Evolutionary conservation across 139 green algal species (phyloP).

Genomic region (Monoraphidium neglectum): DNA sequence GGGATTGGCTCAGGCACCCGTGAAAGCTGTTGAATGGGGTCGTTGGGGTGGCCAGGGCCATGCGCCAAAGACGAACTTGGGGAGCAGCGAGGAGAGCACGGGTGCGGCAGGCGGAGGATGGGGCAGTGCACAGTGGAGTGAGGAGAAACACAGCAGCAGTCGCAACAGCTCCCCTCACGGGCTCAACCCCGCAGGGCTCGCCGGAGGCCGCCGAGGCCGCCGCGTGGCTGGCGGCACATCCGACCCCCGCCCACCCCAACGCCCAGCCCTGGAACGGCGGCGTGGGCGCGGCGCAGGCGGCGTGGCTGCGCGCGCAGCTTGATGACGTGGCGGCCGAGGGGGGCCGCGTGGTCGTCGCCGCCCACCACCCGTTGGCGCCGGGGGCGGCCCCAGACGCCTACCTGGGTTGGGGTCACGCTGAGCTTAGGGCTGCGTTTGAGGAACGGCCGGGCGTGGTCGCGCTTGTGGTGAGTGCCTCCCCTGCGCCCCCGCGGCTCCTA

Average conservation of each 20-base stretch:
- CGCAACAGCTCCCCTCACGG: no score
- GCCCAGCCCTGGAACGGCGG: slow-evolving; percentile 73
- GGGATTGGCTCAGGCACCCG: no score
- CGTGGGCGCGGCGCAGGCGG: slow-evolving; percentile 39
- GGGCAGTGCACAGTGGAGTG: no score
- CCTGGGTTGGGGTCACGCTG: slow-evolving; percentile 34
- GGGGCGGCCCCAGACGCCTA: slow-evolving; percentile 31
- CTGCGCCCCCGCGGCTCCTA: slow-evolving; percentile 61
- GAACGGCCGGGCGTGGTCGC: background rate
- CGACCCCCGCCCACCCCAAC: slow-evolving; percentile 44
- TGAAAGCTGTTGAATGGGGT: no score
- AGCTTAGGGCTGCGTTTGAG: slow-evolving; percentile 16
- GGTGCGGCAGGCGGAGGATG: no score
- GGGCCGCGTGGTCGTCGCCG: slow-evolving; percentile 35
- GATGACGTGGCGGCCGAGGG: slow-evolving; percentile 13
- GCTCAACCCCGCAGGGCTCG: slow-evolving; percentile 21
- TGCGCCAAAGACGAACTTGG: no score
- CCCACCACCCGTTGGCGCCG: slow-evolving; percentile 39
- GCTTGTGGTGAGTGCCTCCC: slow-evolving; percentile 47
- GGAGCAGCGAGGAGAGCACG: no score
- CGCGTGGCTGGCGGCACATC: slow-evolving; percentile 47
- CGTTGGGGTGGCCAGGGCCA: no score
- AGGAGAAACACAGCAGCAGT: no score
- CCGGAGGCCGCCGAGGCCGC: slow-evolving; percentile 42
- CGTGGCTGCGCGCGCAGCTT: slow-evolving; percentile 32